These are phyloP conservation scores for Craspedostauros australis DNA, from an alignment of 108 stramenopile genomes.

Conservation along the genomic window DNA sequence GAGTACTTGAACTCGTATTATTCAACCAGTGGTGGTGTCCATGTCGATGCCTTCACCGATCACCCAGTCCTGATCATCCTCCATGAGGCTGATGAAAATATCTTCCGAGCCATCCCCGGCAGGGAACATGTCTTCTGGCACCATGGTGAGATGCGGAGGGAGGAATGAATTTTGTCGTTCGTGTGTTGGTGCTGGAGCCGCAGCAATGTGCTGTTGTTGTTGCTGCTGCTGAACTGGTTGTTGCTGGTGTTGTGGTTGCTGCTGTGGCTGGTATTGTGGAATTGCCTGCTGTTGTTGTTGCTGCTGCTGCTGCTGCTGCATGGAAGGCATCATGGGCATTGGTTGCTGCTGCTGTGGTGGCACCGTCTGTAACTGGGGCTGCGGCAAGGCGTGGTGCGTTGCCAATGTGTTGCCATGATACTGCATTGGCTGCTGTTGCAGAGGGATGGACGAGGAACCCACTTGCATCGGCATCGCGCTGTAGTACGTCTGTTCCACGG, in stretches of 20 bases:
- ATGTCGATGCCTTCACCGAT: slow-evolving; percentile 59
- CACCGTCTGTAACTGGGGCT: background rate
- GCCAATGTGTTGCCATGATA: background rate
- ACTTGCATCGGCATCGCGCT: too few relatives aligned
- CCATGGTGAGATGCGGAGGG: slow-evolving; percentile 32
- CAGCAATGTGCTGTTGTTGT: background rate
- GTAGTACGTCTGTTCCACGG: too few relatives aligned
- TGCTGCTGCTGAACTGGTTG: slow-evolving; percentile 3
- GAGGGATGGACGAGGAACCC: background rate
- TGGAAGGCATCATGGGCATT: background rate
- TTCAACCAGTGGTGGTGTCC: slow-evolving; percentile 28
- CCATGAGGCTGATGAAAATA: slow-evolving; percentile 40
- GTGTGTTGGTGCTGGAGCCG: slow-evolving; percentile 1
- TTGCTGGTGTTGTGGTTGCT: background rate
- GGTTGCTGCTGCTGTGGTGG: slow-evolving; percentile 1
- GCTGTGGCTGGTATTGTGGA: background rate
- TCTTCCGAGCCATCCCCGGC: slow-evolving; percentile 34
- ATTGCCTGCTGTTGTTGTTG: background rate
- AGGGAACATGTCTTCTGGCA: slow-evolving; percentile 46
- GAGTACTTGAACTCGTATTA: too few relatives aligned
- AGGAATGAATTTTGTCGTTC: slow-evolving; percentile 25
- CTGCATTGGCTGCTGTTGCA: background rate
- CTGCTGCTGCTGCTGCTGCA: background rate
- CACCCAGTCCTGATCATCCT: slow-evolving; percentile 47
- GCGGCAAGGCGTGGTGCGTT: background rate